Percentiles rank a stretch among this genome's conserved stretches.
These are phyloP conservation scores for Aquilaria malaccensis DNA, from an alignment of 345 rosid genomes.

Conservation along the genomic window DNA sequence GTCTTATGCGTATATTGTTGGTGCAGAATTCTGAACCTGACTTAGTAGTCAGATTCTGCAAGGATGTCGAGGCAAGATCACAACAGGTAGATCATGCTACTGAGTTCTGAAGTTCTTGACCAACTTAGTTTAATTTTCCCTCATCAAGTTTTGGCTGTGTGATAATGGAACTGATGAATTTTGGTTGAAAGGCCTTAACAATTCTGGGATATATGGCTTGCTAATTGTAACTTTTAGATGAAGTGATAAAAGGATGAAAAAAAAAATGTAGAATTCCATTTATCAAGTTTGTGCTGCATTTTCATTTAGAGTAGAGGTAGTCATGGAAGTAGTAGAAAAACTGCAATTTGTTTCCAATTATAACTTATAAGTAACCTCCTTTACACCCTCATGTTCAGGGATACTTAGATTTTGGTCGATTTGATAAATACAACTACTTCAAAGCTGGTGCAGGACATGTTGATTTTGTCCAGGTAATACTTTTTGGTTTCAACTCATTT, in stretches of 20 bases:
- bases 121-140: constrained; percentile 10
- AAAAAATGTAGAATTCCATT: no score
- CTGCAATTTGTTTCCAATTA: not conserved
- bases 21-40: constrained; percentile 47
- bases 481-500: not conserved
- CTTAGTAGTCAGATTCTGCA: constrained; percentile 79
- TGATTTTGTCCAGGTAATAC: constrained; percentile 69
- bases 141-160: not conserved
- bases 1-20: not conserved
- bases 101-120: constrained; percentile 23
- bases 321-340: not conserved
- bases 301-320: not conserved
- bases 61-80: constrained; percentile 84
- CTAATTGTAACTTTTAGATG: no score
- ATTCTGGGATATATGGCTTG: no score
- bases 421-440: constrained; percentile 58
- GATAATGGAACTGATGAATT: not conserved
- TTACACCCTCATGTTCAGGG: constrained; percentile 40
- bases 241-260: no score
- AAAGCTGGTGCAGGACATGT: constrained; percentile 47
- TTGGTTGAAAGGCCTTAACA: no score
- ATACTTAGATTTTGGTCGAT: constrained; percentile 75
- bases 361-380: not conserved
- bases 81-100: constrained; percentile 49
- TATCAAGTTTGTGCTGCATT: not conserved